Evolutionary conservation across 768 basidiomycete species (phyloP), one percentile per base, ranked within the genome.

Genomic region (Suillus decipiens): DNA sequence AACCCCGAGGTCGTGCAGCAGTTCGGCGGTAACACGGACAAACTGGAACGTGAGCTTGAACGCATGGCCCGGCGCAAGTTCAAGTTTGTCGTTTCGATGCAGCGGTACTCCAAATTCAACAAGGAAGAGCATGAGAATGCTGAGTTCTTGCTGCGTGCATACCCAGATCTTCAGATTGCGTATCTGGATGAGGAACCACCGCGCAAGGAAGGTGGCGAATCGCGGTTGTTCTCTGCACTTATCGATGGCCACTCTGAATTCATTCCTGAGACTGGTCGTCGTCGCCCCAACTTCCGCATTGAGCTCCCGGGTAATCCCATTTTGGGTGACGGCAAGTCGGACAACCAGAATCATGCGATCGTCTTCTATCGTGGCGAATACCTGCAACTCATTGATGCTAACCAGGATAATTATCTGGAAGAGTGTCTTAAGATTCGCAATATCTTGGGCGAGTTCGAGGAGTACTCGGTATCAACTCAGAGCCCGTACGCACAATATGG

Each of bases 301-400:
- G 96, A 99, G 78, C 83, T 99, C 17, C 97, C 97, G 51, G 97
- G 97, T 31, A 99, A 99, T 79, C 97, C 97, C 1, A 99, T 99
- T 79, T 86, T 99, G 59, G 97, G 96, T 64, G 97, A 99, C 72
- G 97, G 97, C 63, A 99, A 99, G 79, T 96, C 95, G 31, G 97
- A 99, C 81, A 99, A 99, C 78, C 97, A 99, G 85, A 99, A 99
- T 76, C 97, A 99, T 69, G 96, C 97, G 34, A 96, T 99, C 76
- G 88, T 99, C 77, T 99, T 99, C 82, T 98, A 99, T 79, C 94
- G 97, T 64, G 97, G 97, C 69, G 97, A 99, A 79, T 99, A 99
- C 77, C 82, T 99, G 5, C 97, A 99, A 79, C 93, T 99, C 66
- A 98, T 99, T 75, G 97, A 99, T 69, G 97, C 97, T 76, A 99